These are phyloP conservation scores for Lagenidium sp. DNA, from an alignment of 352 stramenopile genomes.

Conservation along the genomic window DNA sequence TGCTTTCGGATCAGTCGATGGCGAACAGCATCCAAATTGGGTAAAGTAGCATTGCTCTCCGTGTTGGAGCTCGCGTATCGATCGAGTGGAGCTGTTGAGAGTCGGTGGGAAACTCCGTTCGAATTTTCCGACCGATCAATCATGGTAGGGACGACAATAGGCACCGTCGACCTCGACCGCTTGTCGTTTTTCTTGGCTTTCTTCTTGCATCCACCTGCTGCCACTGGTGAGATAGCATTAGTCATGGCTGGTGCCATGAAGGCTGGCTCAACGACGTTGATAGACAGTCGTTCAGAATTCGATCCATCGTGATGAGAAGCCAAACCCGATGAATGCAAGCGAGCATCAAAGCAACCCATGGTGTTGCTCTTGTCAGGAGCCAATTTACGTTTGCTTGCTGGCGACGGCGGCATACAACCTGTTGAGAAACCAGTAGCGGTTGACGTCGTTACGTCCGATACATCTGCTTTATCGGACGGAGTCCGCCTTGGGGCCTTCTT, in stretches of 20 bases:
- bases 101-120: background rate
- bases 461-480: background rate
- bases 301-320: too few species aligned
- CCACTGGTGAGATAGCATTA: slow-evolving; percentile 66
- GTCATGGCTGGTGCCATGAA: slow-evolving; percentile 16
- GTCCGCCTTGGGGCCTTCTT: slow-evolving; percentile 63
- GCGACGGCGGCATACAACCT: slow-evolving; percentile 24
- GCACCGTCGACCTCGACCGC: too few species aligned
- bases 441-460: background rate
- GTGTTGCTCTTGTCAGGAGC: slow-evolving; percentile 3
- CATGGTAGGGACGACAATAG: slow-evolving; percentile 26
- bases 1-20: slow-evolving; percentile 54
- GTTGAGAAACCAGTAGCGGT: slow-evolving; percentile 7
- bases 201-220: slow-evolving; percentile 54
- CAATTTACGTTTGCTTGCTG: slow-evolving; percentile 39
- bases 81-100: background rate
- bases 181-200: slow-evolving; percentile 75
- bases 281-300: too few species aligned
- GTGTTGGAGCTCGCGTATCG: background rate
- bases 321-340: background rate
- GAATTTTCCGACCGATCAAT: slow-evolving; percentile 22
- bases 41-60: slow-evolving; percentile 16
- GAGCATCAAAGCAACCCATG: background rate
- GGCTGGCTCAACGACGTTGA: background rate
- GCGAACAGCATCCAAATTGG: slow-evolving; percentile 54